A percentile compares a stretch with the other conserved stretches of the same genome.
Conservation (phyloP, 2,329 filamentous ascomycete species). For the Epichloe uncinata region DNA sequence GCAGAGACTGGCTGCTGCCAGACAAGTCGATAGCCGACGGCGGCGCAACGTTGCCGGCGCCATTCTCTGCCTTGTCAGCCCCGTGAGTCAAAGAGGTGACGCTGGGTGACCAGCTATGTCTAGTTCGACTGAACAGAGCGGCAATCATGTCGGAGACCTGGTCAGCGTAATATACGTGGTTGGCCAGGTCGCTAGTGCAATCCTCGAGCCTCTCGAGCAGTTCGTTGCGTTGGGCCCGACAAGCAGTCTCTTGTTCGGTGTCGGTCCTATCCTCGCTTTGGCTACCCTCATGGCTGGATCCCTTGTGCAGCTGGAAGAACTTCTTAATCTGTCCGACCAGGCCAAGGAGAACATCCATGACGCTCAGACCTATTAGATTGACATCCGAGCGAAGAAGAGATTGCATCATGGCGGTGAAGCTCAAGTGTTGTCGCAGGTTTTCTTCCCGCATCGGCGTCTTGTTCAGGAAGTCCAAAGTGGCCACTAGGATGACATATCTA, state of each 20-base stretch:
- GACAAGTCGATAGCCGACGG: slow-evolving; percentile 25
- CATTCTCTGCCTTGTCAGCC: slow-evolving; percentile 31
- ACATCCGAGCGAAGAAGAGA: slow-evolving; percentile 75
- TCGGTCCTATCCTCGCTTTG: slow-evolving; percentile 22
- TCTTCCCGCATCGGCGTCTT: slow-evolving; percentile 56
- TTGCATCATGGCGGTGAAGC: slow-evolving; percentile 65
- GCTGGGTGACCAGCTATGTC: slow-evolving; percentile 41
- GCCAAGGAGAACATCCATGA: slow-evolving; percentile 86
- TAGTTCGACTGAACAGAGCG: slow-evolving; percentile 65
- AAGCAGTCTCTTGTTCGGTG: slow-evolving; percentile 18
- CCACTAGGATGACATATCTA: slow-evolving; percentile 78
- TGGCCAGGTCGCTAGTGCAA: slow-evolving; percentile 83
- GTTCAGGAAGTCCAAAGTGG: slow-evolving; percentile 63
- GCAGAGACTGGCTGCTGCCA: slow-evolving; percentile 28
- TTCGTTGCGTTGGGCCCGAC: slow-evolving; percentile 39
- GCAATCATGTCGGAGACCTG: slow-evolving; percentile 92
- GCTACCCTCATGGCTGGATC: slow-evolving; percentile 18
- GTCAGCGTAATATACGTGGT: slow-evolving; percentile 92
- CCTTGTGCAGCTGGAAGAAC: slow-evolving; percentile 51
- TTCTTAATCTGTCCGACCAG: slow-evolving; percentile 73
- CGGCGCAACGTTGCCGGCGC: slow-evolving; percentile 18
- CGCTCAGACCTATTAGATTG: slow-evolving; percentile 87
- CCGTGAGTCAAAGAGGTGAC: slow-evolving; percentile 27
- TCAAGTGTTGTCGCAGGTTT: slow-evolving; percentile 58
- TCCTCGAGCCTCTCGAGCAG: slow-evolving; percentile 60